Conservation (phyloP, 768 basidiomycete genomes). For the Candolleomyces aberdarensis region DNA sequence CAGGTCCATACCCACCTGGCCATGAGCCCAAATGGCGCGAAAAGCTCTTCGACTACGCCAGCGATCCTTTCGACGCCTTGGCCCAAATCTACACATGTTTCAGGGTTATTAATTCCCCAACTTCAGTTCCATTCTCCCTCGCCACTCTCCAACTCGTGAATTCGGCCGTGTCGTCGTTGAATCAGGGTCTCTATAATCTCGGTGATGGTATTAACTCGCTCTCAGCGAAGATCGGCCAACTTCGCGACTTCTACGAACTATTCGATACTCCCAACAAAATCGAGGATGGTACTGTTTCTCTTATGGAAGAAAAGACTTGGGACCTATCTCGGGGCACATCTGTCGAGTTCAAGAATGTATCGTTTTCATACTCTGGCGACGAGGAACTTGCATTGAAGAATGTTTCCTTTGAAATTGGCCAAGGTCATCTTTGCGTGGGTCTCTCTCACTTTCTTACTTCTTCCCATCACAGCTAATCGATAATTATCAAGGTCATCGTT, state of each 20-base stretch:
- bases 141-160: constrained; percentile 61
- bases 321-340: constrained; percentile 17
- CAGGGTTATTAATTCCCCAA: constrained; percentile 58
- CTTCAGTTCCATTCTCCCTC: constrained; percentile 60
- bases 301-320: background rate
- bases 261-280: background rate
- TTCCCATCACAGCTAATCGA: background rate
- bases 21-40: too few relatives aligned
- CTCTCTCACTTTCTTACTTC: background rate
- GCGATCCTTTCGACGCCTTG: constrained; percentile 53
- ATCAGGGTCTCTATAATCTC: constrained; percentile 41
- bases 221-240: constrained; percentile 46
- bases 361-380: constrained; percentile 63
- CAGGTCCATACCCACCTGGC: too few relatives aligned
- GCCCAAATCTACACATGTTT: constrained; percentile 66
- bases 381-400: constrained; percentile 49
- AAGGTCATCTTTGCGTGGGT: constrained; percentile 73
- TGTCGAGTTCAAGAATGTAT: constrained; percentile 55
- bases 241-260: constrained; percentile 28
- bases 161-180: constrained; percentile 50
- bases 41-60: constrained; percentile 36
- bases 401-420: constrained; percentile 65
- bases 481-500: constrained; percentile 56
- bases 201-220: constrained; percentile 55
- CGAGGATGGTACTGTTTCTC: background rate